phyloP scores from a whole-genome alignment of 805 yeast species.

The Starmerella stellata region DNA sequence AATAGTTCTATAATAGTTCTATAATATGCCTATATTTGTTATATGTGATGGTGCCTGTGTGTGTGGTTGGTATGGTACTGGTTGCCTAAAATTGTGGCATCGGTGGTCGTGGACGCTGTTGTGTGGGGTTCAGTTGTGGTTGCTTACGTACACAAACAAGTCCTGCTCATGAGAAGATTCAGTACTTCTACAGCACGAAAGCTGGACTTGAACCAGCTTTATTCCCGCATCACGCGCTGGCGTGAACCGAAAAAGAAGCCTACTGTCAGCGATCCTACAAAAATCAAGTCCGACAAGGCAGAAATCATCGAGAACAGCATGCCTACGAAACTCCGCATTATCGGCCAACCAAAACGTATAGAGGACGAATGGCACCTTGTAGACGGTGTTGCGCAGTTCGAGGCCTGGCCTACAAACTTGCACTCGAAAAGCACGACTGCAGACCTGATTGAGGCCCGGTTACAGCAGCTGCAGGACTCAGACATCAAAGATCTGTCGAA shows the following conservation, averaged over 20 bases:
- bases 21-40: too few relatives aligned
- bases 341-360: conserved; percentile 13
- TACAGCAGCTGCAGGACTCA: conserved; percentile 1
- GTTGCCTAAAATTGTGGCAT: too few relatives aligned
- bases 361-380: conserved; percentile 12
- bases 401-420: conserved; percentile 21
- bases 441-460: conserved; percentile 8
- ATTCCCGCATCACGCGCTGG: conserved; percentile 13
- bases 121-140: too few relatives aligned
- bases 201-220: conserved; percentile 2
- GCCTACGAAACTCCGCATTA: conserved; percentile 14
- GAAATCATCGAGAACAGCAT: conserved; percentile 12
- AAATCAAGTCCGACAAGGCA: conserved; percentile 7
- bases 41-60: too few relatives aligned
- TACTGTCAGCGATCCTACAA: conserved; percentile 16
- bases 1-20: too few relatives aligned
- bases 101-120: too few relatives aligned
- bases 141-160: too few relatives aligned
- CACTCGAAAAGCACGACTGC: conserved; percentile 14
- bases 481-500: conserved; percentile 26
- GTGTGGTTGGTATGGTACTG: too few relatives aligned
- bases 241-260: conserved; percentile 5
- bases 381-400: conserved; percentile 13
- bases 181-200: conserved; percentile 3
- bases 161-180: background rate